A percentile compares a stretch with the other conserved stretches of the same genome.
phyloP scores from a whole-genome alignment of 2,329 filamentous ascomycete genomes.

The Paracoccidioides brasiliensis region DNA sequence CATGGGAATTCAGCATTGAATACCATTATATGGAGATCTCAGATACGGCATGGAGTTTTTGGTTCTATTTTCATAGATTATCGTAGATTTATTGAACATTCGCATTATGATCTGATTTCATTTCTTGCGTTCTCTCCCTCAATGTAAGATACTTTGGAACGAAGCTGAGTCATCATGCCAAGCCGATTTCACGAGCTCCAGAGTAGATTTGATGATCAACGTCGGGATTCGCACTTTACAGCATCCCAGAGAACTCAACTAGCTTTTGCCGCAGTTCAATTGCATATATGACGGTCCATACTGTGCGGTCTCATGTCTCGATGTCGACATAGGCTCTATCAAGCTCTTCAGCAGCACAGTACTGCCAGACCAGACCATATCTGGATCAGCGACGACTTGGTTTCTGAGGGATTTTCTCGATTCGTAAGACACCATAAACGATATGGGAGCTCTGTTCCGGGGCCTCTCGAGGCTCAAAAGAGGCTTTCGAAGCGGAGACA shows the following conservation, averaged over 20 bases:
- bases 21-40: no score
- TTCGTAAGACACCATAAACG: slow-evolving; percentile 36
- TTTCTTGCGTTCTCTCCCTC: no score
- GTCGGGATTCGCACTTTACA: background rate
- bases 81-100: no score
- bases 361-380: slow-evolving; percentile 20
- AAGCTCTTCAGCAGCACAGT: slow-evolving; percentile 21
- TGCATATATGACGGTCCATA: slow-evolving; percentile 7
- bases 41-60: no score
- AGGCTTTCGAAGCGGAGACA: slow-evolving; percentile 44
- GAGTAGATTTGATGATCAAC: background rate
- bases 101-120: no score
- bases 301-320: slow-evolving; percentile 27
- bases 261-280: background rate
- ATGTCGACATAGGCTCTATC: slow-evolving; percentile 30
- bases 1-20: no score
- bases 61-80: no score
- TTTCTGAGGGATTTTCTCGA: slow-evolving; percentile 36
- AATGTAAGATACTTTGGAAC: no score
- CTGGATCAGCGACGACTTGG: slow-evolving; percentile 36
- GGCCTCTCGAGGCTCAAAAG: slow-evolving; percentile 48
- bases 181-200: background rate
- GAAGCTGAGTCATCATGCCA: background rate
- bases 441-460: slow-evolving; percentile 48
- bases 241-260: background rate